These are phyloP conservation scores for Fusarium multiceps DNA, from an alignment of 2,329 filamentous ascomycete genomes.

Conservation along the genomic window DNA sequence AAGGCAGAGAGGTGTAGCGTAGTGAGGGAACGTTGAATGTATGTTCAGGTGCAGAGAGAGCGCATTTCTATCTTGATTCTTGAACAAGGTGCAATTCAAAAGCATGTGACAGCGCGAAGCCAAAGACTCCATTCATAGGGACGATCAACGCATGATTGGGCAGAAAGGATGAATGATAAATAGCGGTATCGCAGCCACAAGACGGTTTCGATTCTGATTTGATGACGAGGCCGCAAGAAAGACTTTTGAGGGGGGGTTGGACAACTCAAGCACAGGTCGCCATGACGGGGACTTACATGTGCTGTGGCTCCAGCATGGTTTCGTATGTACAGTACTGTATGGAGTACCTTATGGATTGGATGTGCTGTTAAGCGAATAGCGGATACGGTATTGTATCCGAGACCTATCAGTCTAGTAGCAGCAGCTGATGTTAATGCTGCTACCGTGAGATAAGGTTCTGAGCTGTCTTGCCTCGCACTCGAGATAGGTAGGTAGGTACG, in stretches of 20 bases:
- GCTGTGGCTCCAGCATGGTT: constrained; percentile 48
- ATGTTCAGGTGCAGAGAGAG: constrained; percentile 5
- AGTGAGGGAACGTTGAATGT: constrained; percentile 2
- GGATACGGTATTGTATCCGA: constrained; percentile 23
- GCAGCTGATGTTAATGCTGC: neutral
- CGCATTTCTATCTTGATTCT: constrained; percentile 26
- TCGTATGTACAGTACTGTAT: neutral
- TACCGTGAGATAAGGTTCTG: constrained; percentile 13
- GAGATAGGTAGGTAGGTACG: neutral
- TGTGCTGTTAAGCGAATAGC: constrained; percentile 16
- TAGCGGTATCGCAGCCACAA: constrained; percentile 24
- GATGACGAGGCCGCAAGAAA: constrained; percentile 43
- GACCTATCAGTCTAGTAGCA: constrained; percentile 9
- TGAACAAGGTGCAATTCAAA: constrained; percentile 14
- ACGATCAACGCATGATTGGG: constrained; percentile 40
- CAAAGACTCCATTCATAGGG: constrained; percentile 24
- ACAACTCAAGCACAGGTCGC: constrained; percentile 35
- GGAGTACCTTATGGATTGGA: neutral
- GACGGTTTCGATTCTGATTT: constrained; percentile 46
- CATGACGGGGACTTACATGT: constrained; percentile 50
- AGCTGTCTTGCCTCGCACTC: neutral
- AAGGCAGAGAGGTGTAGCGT: constrained; percentile 4
- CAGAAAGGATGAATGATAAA: constrained; percentile 7
- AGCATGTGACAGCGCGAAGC: constrained; percentile 41
- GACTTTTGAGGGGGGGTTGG: constrained; percentile 34